Evolutionary conservation across 805 yeast genomes (phyloP), one percentile per base, ranked within the genome.

Genomic region (Lachancea meyersii): DNA sequence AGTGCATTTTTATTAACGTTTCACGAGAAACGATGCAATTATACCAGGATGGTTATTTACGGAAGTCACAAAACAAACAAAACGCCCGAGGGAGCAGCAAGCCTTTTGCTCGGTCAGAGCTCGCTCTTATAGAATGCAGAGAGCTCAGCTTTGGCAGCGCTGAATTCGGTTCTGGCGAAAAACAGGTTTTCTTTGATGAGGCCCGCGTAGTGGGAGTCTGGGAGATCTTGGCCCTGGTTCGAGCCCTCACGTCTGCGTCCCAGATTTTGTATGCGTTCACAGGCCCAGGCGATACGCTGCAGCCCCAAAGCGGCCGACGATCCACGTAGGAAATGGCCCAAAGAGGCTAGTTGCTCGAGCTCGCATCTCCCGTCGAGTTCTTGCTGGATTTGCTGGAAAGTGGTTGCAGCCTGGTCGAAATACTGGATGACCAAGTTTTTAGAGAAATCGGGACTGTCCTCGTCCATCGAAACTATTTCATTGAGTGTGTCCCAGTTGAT

Each of bases 261-360:
- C 50, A 86, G 78, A 60, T 89, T 89, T 64, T 93, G 98, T 48
- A 93, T 89, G 50, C 89, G 72, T 63, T 89, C 98, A 65, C 98
- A 93, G 53, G 88, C 83, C 57, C 79, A 76, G 45, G 88, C 88
- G 38, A 93, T 85, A 48, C 80, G 79, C 35, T 76, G 77, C 44
- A 93, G 71, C 2, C 98, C 98, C 45, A 93, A 69, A 1, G 96
- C 91, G 2, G 97, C 95, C 1, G 97, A 94, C 10, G 95, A 82
- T 35, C 98, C 98, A 61, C 93, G 93, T 44, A 93, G 71, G 58
- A 86, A 93, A 61, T 93, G 98, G 11, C 98, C 98, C 53, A 84
- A 67, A 11, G 79, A 71, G 17, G 89, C 81, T 43, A 93, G 67
- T 47, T 78, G 71, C 31, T 68, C 72, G 46, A 88, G 70, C 21